phyloP scores from a whole-genome alignment of 2,329 filamentous ascomycete genomes.

The Allantophomopsis lycopodina region DNA sequence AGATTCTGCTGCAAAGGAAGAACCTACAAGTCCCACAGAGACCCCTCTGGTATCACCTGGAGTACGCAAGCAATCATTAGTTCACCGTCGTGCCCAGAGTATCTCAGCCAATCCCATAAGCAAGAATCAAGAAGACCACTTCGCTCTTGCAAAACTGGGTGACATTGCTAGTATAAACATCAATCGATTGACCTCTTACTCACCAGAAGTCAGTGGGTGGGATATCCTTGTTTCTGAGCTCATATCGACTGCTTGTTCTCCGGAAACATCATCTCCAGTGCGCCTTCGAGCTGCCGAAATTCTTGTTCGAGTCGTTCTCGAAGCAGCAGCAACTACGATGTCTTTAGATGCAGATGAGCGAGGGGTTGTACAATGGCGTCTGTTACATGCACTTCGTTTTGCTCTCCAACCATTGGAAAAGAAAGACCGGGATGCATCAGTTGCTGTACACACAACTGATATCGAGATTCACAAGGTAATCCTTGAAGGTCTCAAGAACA shows the following conservation, averaged over 20 bases:
- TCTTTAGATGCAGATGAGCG: conserved; percentile 34
- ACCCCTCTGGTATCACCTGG: conserved; percentile 9
- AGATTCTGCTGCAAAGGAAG: conserved; percentile 9
- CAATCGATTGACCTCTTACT: conserved; percentile 54
- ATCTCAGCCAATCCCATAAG: conserved; percentile 30
- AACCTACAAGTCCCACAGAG: conserved; percentile 10
- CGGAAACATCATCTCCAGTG: conserved; percentile 33
- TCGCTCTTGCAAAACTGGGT: conserved; percentile 60
- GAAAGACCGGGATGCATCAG: conserved; percentile 34
- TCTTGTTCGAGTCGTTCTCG: conserved; percentile 41
- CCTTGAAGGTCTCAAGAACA: conserved; percentile 65
- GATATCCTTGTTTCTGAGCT: conserved; percentile 43
- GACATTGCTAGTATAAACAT: conserved; percentile 65
- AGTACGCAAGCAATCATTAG: conserved; percentile 10
- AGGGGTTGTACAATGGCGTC: conserved; percentile 54
- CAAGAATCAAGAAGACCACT: conserved; percentile 47
- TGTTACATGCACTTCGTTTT: conserved; percentile 51
- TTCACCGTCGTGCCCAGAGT: conserved; percentile 25
- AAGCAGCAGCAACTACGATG: conserved; percentile 41
- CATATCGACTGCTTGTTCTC: conserved; percentile 32
- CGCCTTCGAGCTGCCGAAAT: conserved; percentile 50
- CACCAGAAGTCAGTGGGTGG: conserved; percentile 65
- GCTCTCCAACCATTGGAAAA: conserved; percentile 46
- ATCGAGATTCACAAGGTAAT: conserved; percentile 69
- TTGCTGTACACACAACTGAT: conserved; percentile 49